phyloP scores from a whole-genome alignment of 495 filamentous ascomycete genomes.

The Xylaria scruposa region DNA sequence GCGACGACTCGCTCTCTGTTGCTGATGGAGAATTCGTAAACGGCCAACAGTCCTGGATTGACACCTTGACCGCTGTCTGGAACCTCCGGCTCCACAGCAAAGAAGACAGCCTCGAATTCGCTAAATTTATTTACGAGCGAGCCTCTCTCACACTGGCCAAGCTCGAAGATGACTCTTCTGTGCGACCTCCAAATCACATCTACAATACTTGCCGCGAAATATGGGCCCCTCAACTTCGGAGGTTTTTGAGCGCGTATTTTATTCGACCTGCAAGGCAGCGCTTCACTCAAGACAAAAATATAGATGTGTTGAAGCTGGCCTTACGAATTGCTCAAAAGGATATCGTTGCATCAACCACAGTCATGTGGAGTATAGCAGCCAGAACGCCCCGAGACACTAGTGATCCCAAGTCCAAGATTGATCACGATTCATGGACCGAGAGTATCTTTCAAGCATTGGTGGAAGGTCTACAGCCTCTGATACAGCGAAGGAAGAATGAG shows the following conservation, averaged over 20 bases:
- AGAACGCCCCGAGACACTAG: slow-evolving; percentile 61
- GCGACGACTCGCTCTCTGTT: slow-evolving; percentile 40
- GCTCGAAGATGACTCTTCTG: slow-evolving; percentile 34
- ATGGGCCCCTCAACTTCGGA: slow-evolving; percentile 59
- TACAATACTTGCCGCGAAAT: slow-evolving; percentile 26
- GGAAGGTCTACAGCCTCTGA: slow-evolving; percentile 27
- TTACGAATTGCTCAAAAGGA: slow-evolving; percentile 43
- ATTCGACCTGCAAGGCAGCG: slow-evolving; percentile 68
- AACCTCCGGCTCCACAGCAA: slow-evolving; percentile 49
- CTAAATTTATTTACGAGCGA: slow-evolving; percentile 43
- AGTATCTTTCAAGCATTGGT: slow-evolving; percentile 61
- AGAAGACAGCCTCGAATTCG: slow-evolving; percentile 49
- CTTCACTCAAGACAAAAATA: slow-evolving; percentile 55
- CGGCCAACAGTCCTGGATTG: slow-evolving; percentile 49
- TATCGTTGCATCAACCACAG: slow-evolving; percentile 45
- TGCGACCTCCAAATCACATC: slow-evolving; percentile 25
- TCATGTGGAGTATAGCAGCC: slow-evolving; percentile 65
- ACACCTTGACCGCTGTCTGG: slow-evolving; percentile 48
- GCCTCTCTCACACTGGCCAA: slow-evolving; percentile 44
- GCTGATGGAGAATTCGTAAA: slow-evolving; percentile 31
- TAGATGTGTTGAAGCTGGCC: slow-evolving; percentile 43
- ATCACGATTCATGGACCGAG: slow-evolving; percentile 71
- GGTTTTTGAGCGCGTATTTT: slow-evolving; percentile 71
- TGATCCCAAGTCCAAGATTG: slow-evolving; percentile 57
- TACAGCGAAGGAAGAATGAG: slow-evolving; percentile 29